Base-by-base conservation (phyloP, 2,329 filamentous ascomycete genomes). In the Orbilia javanica region DNA sequence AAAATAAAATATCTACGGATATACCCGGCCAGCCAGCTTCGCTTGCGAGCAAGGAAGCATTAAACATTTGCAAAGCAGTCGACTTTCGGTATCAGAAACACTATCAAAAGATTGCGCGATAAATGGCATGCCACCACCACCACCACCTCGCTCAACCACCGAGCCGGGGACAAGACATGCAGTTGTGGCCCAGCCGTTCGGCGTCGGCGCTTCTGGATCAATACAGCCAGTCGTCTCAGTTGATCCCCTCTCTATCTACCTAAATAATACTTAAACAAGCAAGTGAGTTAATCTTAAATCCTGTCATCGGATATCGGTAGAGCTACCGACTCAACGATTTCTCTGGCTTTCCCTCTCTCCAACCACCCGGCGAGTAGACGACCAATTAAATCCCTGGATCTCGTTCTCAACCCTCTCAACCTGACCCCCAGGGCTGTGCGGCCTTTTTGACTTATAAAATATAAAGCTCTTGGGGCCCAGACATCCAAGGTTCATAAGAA, bases 171-270 rank as follows among this genome's bases (percentile, higher is more conserved):
- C 39, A 42, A 69, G 53, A 60, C 48, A 29, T 76, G 72, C 72
- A 76, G 55, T 76, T 76, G 64, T 69, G 72, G 64, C 72, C 72
- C 72, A 76, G 65, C 72, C 72, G 64, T 76, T 68, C 57, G 72
- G 72, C 64, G 64, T 68, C 72, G 72, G 72, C 72, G 72, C 72
- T 76, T 76, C 72, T 68, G 36, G 65, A 62, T 68, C 72, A 73
- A 66, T 46, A 63, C 72, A 65, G 55, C 46, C 55, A 66, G 48
- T 60, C 48, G 57, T 73, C 69, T 73, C 60, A 63, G 55, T 8
- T 63, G 20, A 31, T 25, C 42, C 36, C 39, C 44, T 10, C 39
- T 60, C 53, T 25, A 60, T 44, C 57, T 46, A 39, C 42, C 15
- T 20, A 18, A 18, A 10, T 44, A 44, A 44, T 46, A 15, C 39